Percentiles rank a stretch among this genome's conserved stretches.
Conservation (phyloP, 805 yeast genomes). For the Blastobotrys attinorum region DNA sequence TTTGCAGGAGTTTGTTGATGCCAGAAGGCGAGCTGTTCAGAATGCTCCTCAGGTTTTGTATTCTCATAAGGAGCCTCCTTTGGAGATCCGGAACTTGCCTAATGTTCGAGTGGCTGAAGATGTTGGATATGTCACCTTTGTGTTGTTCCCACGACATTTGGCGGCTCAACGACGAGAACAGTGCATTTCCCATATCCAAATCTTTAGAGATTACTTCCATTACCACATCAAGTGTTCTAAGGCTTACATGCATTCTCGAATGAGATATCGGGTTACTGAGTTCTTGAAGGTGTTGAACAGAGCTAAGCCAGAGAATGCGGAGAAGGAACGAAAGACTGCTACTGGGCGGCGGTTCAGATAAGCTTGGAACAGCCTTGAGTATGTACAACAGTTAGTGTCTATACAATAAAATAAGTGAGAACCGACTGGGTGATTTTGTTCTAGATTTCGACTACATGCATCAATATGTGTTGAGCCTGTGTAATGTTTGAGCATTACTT, state of each 20-base stretch:
- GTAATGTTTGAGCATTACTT: too few species aligned
- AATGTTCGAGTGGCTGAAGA: slow-evolving; percentile 33
- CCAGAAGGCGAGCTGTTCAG: slow-evolving; percentile 90
- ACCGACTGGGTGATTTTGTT: too few species aligned
- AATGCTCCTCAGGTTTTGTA: slow-evolving; percentile 97
- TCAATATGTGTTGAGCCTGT: too few species aligned
- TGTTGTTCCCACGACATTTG: slow-evolving; percentile 44
- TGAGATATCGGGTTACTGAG: slow-evolving; percentile 92
- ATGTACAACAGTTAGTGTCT: slow-evolving; percentile 1
- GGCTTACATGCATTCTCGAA: slow-evolving; percentile 96
- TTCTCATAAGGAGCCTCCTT: slow-evolving; percentile 85
- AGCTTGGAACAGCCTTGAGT: too few species aligned
- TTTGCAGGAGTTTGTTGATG: slow-evolving; percentile 77
- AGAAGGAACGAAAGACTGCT: slow-evolving; percentile 68
- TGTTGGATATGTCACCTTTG: slow-evolving; percentile 53
- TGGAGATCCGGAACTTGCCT: slow-evolving; percentile 52
- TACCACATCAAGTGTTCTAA: slow-evolving; percentile 97
- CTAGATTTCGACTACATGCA: too few species aligned
- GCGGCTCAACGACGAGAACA: slow-evolving; percentile 70
- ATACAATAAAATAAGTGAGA: too few species aligned
- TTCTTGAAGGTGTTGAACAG: slow-evolving; percentile 92
- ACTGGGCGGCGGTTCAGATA: slow-evolving; percentile 52
- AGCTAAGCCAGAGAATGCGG: slow-evolving; percentile 89
- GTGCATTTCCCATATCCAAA: slow-evolving; percentile 83
- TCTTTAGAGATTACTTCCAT: slow-evolving; percentile 95